Base-by-base conservation (phyloP, 495 filamentous ascomycete species). In the Neurospora sublineolata region DNA sequence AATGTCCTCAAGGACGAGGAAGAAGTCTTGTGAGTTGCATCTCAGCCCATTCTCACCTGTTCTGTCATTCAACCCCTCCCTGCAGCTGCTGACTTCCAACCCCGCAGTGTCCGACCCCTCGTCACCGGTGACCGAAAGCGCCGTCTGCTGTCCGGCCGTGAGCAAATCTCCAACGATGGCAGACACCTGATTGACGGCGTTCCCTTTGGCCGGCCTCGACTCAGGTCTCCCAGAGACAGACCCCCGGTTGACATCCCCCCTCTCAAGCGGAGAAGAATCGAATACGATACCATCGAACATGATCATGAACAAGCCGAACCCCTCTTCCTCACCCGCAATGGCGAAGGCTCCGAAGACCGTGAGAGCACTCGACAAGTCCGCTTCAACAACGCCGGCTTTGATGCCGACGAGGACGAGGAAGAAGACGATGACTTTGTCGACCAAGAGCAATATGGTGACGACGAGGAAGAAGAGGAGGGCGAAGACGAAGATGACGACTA, bases 161-260 rank as follows among this genome's bases (percentile, higher is more conserved):
- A 91, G 74, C 95, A 97, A 78, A 97, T 97, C 36, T 89, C 92
- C 0, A 72, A 82, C 9, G 90, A 91, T 74, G 95, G 95, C 30
- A 90, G 86, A 76, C 94, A 94, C 79, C 84, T 99, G 16, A 87
- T 96, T 12, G 95, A 99, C 77, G 95, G 95, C 27, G 86, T 97
- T 23, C 86, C 95, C 2, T 98, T 97, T 77, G 95, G 95, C 8
- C 86, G 91, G 60, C 89, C 90, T 7, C 90, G 85, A 38, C 80
- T 93, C 37, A 87, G 86, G 76, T 77, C 83, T 23, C 82, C 87
- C 0, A 79, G 80, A 20, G 84, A 86, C 70, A 86, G 94, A 72
- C 94, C 95, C 14, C 76, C 85, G 0, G 81, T 97, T 37, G 80
- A 84, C 4, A 94, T 96, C 42, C 94, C 93, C 3, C 89, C 93